Conservation (phyloP, 2,329 filamentous ascomycete species). For the Penicillium occitanis region DNA sequence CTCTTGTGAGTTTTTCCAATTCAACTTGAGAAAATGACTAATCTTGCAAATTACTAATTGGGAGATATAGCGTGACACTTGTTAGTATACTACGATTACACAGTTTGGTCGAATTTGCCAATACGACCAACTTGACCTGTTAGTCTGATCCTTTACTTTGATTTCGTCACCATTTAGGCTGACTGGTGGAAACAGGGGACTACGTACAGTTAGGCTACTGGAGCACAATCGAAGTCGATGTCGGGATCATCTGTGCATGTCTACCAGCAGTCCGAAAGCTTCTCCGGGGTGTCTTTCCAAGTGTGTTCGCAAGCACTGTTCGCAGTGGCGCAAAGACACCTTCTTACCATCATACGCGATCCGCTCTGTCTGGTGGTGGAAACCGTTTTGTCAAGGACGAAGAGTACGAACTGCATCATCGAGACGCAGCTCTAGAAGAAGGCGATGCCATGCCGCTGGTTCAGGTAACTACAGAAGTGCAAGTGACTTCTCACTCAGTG, state of each 20-base stretch:
- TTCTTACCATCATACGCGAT: background rate
- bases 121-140: constrained; percentile 44
- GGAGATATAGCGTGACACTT: constrained; percentile 42
- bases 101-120: constrained; percentile 45
- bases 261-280: constrained; percentile 39
- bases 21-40: background rate
- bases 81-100: constrained; percentile 48
- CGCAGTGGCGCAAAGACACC: background rate
- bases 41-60: background rate
- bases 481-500: constrained; percentile 23
- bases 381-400: background rate
- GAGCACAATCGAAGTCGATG: constrained; percentile 34
- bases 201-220: constrained; percentile 33
- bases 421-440: constrained; percentile 1
- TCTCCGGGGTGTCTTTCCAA: constrained; percentile 39
- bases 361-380: background rate
- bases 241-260: constrained; percentile 35
- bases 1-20: constrained; percentile 32
- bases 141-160: constrained; percentile 4
- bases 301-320: constrained; percentile 36
- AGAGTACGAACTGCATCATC: background rate
- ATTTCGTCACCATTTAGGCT: background rate
- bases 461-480: constrained; percentile 20
- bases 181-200: constrained; percentile 28
- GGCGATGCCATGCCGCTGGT: constrained; percentile 26